Evolutionary conservation across 108 stramenopile genomes (phyloP).

Genomic region (Stephanodiscus triporus): DNA sequence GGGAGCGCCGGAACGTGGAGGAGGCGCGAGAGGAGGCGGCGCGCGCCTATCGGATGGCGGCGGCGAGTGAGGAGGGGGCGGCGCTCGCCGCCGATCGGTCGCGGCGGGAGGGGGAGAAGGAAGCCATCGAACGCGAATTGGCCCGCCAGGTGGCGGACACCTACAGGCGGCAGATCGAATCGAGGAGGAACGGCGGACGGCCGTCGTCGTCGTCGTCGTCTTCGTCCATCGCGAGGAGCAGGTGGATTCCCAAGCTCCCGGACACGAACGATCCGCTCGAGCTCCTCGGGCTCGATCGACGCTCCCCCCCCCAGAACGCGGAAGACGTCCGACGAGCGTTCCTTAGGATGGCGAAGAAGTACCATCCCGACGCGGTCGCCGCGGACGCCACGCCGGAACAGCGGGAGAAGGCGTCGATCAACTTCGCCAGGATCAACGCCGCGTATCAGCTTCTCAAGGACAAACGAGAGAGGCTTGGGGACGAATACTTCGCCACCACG

Average conservation of each 20-base stretch:
- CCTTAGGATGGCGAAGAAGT: constrained; percentile 68
- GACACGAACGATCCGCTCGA: constrained; percentile 50
- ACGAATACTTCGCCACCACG: constrained; percentile 30
- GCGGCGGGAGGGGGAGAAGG: not conserved
- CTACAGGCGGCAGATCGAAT: not conserved
- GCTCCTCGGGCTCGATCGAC: constrained; percentile 37
- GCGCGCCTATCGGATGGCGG: not conserved
- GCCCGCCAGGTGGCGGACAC: not conserved
- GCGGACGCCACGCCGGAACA: constrained; percentile 57
- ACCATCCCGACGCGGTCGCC: constrained; percentile 75
- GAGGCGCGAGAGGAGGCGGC: no score
- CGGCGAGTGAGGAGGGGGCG: not conserved
- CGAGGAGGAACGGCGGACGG: not conserved
- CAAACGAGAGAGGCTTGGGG: constrained; percentile 8
- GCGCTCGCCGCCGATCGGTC: not conserved
- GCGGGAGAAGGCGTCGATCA: constrained; percentile 60
- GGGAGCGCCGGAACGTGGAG: no score
- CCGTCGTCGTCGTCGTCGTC: no score
- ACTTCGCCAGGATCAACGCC: constrained; percentile 74
- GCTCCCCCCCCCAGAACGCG: constrained; percentile 54
- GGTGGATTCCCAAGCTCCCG: constrained; percentile 25
- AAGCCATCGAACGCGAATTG: not conserved
- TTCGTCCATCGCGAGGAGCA: constrained; percentile 16
- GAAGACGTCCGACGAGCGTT: constrained; percentile 76
- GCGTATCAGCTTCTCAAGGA: constrained; percentile 72